Conservation (phyloP, 257 asterid genomes). For the Rubia yunnanensis region DNA sequence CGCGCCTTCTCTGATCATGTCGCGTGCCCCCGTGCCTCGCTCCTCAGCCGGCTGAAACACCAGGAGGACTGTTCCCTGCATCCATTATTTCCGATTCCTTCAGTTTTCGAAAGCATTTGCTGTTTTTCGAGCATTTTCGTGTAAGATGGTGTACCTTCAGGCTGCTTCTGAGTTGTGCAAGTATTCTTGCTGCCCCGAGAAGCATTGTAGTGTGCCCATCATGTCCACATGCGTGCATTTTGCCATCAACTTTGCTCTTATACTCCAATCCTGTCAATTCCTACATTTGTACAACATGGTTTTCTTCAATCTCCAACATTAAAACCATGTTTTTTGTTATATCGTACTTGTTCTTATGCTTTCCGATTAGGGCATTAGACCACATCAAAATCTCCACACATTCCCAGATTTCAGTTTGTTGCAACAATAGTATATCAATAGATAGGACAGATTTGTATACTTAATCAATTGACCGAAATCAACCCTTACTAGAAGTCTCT, state of each 20-base stretch:
- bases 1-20: slow-evolving; percentile 40
- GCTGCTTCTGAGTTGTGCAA: slow-evolving; percentile 12
- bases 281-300: slow-evolving; percentile 8
- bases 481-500: too few species aligned
- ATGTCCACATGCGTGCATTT: slow-evolving; percentile 32
- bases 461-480: too few species aligned
- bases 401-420: too few species aligned
- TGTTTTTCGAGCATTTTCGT: background rate
- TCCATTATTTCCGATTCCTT: too few species aligned
- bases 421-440: too few species aligned
- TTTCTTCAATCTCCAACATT: too few species aligned
- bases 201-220: slow-evolving; percentile 27
- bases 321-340: too few species aligned
- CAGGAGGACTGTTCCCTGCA: slow-evolving; percentile 44
- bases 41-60: slow-evolving; percentile 64
- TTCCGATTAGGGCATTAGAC: too few species aligned
- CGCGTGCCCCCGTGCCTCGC: slow-evolving; percentile 37
- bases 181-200: slow-evolving; percentile 24
- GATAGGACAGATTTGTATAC: too few species aligned
- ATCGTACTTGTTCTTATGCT: too few species aligned
- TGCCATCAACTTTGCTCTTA: slow-evolving; percentile 24
- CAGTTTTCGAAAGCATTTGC: too few species aligned
- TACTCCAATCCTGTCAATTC: slow-evolving; percentile 21
- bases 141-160: slow-evolving; percentile 28
- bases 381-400: too few species aligned